Conservation (phyloP, 352 stramenopile species). For the Saprolegnia diclina region DNA sequence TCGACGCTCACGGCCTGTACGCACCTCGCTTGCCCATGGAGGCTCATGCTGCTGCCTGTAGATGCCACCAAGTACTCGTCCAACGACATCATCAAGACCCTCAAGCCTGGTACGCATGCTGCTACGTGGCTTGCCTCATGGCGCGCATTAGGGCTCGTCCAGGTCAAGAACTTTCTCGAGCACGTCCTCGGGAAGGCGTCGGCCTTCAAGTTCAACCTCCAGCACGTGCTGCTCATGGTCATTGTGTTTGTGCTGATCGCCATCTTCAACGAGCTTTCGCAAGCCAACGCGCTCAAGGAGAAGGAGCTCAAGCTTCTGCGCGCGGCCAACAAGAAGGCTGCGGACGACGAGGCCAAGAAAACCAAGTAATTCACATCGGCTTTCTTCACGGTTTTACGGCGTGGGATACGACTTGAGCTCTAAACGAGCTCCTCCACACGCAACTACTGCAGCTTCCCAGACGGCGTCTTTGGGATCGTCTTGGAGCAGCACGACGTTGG, state of each 20-base stretch:
- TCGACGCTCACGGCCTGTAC: slow-evolving; percentile 55
- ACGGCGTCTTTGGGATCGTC: neutral
- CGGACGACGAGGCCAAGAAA: slow-evolving; percentile 9
- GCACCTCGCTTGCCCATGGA: neutral
- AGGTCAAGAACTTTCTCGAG: slow-evolving; percentile 63
- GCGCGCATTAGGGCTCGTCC: slow-evolving; percentile 45
- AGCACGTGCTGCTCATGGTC: slow-evolving; percentile 75
- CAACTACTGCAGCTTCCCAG: neutral
- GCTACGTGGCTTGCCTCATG: neutral
- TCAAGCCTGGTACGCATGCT: slow-evolving; percentile 18
- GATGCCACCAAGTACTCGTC: slow-evolving; percentile 25
- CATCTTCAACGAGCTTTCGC: slow-evolving; percentile 68
- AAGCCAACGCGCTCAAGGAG: slow-evolving; percentile 65
- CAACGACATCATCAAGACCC: slow-evolving; percentile 27
- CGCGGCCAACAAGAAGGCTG: slow-evolving; percentile 18
- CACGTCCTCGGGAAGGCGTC: slow-evolving; percentile 69
- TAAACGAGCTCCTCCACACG: neutral
- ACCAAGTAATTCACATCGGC: neutral
- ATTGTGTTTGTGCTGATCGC: slow-evolving; percentile 70
- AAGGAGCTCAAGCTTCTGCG: slow-evolving; percentile 32
- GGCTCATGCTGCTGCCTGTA: neutral
- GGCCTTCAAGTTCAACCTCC: slow-evolving; percentile 73
- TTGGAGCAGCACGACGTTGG: neutral
- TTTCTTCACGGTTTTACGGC: neutral
- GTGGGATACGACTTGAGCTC: neutral